phyloP scores from a whole-genome alignment of 2,329 filamentous ascomycete species.

The Fusarium sp. region DNA sequence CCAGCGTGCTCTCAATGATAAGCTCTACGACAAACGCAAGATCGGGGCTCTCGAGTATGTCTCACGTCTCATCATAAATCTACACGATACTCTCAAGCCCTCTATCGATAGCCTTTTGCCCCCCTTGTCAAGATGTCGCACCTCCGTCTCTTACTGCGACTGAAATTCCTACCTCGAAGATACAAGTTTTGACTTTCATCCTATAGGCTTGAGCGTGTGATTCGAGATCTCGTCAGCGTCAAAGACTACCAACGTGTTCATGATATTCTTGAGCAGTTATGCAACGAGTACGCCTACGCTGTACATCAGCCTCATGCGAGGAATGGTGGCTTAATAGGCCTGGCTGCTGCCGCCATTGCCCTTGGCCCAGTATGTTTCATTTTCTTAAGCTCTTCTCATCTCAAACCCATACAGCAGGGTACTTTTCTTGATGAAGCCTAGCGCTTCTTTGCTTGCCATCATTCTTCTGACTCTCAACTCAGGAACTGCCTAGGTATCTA shows the following conservation, averaged over 20 bases:
- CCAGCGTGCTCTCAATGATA: slow-evolving; percentile 93
- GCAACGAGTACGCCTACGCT: slow-evolving; percentile 97
- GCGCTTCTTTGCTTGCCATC: not conserved
- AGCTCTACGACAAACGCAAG: slow-evolving; percentile 98
- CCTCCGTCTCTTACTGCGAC: slow-evolving; percentile 9
- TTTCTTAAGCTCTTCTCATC: not conserved
- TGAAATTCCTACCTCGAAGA: not conserved
- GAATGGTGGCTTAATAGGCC: slow-evolving; percentile 94
- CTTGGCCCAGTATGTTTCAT: slow-evolving; percentile 81
- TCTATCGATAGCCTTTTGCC: not conserved
- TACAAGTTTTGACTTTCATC: slow-evolving; percentile 20
- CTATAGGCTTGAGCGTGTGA: slow-evolving; percentile 85
- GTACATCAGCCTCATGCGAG: slow-evolving; percentile 96
- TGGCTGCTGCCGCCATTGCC: slow-evolving; percentile 95
- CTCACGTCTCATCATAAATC: slow-evolving; percentile 18
- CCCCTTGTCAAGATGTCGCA: not conserved
- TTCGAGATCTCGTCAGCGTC: slow-evolving; percentile 83
- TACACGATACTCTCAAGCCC: not conserved
- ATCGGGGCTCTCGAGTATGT: slow-evolving; percentile 94
- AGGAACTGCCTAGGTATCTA: slow-evolving; percentile 93
- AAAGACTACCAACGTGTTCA: slow-evolving; percentile 85
- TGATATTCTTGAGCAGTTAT: slow-evolving; percentile 93
- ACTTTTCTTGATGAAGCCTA: not conserved
- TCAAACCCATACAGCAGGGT: not conserved
- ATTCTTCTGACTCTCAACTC: slow-evolving; percentile 32